Conservation (phyloP, 805 yeast species). For the Monosporozyma siamensis region DNA sequence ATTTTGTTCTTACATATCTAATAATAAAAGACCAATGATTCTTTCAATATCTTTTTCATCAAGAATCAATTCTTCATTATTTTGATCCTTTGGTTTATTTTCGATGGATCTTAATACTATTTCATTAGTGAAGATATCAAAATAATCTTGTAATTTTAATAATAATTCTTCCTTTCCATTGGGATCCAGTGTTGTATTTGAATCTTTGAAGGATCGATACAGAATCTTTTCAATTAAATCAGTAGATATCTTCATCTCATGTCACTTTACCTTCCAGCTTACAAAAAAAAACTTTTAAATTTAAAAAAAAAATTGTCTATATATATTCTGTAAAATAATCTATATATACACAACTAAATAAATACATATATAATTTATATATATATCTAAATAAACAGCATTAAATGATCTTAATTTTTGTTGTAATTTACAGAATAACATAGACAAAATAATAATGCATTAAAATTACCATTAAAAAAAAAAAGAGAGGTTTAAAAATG, state of each 20-base stretch:
- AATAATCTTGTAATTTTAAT: slow-evolving; percentile 16
- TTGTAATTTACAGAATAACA: too few relatives aligned
- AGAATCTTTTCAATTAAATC: slow-evolving; percentile 21
- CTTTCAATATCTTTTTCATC: slow-evolving; percentile 24
- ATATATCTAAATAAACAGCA: too few relatives aligned
- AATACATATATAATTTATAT: neutral
- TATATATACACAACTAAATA: neutral
- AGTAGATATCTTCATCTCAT: slow-evolving; percentile 9
- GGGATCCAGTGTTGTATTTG: slow-evolving; percentile 8
- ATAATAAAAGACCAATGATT: slow-evolving; percentile 23
- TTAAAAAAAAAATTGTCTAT: neutral
- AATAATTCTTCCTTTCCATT: slow-evolving; percentile 17
- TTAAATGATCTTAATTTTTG: too few relatives aligned
- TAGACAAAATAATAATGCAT: too few relatives aligned
- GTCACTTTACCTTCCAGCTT: neutral
- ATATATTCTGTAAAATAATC: neutral
- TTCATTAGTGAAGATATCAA: slow-evolving; percentile 25
- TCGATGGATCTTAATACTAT: slow-evolving; percentile 24
- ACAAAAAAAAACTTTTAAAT: too few relatives aligned
- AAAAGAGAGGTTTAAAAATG: neutral
- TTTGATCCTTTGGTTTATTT: slow-evolving; percentile 14
- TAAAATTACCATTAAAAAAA: too few relatives aligned
- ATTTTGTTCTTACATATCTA: slow-evolving; percentile 21
- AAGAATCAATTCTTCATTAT: slow-evolving; percentile 8
- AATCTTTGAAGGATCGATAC: slow-evolving; percentile 13